Evolutionary conservation across 805 yeast genomes (phyloP), one percentile per base, ranked within the genome.

Genomic region (Jamesozyma gamospora): DNA sequence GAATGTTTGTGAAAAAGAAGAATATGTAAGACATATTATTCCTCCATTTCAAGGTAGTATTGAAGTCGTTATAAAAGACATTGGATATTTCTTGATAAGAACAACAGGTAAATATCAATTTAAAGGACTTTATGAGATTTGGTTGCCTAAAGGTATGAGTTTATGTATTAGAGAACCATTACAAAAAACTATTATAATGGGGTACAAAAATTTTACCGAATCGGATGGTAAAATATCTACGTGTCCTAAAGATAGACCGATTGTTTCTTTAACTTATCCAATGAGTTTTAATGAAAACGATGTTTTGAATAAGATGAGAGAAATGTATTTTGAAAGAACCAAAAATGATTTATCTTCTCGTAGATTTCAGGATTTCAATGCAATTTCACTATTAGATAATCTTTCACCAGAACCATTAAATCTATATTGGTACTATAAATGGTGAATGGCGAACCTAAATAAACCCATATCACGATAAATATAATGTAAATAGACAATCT

Each of bases 21-120:
- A 62, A 2, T 51, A 68, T 46, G 59, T 53, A 1, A 60, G 75
- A 41, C 78, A 69, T 45, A 64, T 72, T 2, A 65, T 82, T 3
- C 90, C 92, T 0, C 83, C 85, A n/a, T 82, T 82, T 48, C 64
- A 60, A 42, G 90, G 90, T 0, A 54, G 72, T 4, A 61, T 82
- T 9, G 94, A 82, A 49, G 50, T 82, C 21, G 80, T 82, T 2
- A 48, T 82, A 9, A 74, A 73, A 38, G 77, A 76, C 43, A 53
- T 77, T n/a, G 92, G 92, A 0, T 77, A 70, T 48, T 45, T 82
- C 2, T 71, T 75, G 28, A 55, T 82, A 13, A 69, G 67, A 5
- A 79, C 87, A 2, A 77, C 83, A 0, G 82, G 85, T 11, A 51
- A 45, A 10, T 64, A 60, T 37, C 25, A 37, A 4, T 62, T 44